Evolutionary conservation across 371 early-diverging fungal genomes (phyloP), one percentile per base, ranked within the genome.

Genomic region (Syncephalastrum racemosum): DNA sequence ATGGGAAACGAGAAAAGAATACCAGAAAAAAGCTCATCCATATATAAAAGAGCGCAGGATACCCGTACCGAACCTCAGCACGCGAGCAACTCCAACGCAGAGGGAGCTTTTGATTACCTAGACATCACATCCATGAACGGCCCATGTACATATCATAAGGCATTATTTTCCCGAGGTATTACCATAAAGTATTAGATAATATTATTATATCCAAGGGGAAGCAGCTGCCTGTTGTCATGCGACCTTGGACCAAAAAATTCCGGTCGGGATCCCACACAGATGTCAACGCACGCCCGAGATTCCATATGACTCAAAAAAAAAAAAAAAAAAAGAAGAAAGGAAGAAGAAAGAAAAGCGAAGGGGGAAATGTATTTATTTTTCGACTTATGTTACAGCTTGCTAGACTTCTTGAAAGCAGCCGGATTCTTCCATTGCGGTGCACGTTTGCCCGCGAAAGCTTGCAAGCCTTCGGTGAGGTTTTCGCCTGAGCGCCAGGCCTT

Each of bases 341-440:
- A n/a, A n/a, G n/a, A n/a, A n/a, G n/a, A n/a, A n/a, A n/a, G n/a
- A n/a, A n/a, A n/a, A n/a, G n/a, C n/a, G n/a, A n/a, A n/a, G n/a
- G n/a, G n/a, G n/a, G 0, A 31, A 7, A 10, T 12, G 5, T 2
- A 31, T 31, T 31, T 31, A 31, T 31, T 31, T 2, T 31, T 31
- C 10, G 2, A 2, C 36, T 2, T 31, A n/a, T 42, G 53, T 48
- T 64, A 71, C 49, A 71, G 53, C 22, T 62, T 64, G 58, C 66
- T 68, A 48, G 60, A 64, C 14, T 16, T 36, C 5, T 18, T 40
- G 27, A 63, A 43, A 16, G 59, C 51, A 19, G 52, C 57, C 53
- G 77, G 75, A 50, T 68, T 77, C 13, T 62, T 66, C 71, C 73
- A 77, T 27, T 56, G 58, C 16, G 78, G 66, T 18, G 58, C 56